Evolutionary conservation across 2,329 filamentous ascomycete genomes (phyloP), one percentile per base, ranked within the genome.

Genomic region (Fusarium pininemorale): DNA sequence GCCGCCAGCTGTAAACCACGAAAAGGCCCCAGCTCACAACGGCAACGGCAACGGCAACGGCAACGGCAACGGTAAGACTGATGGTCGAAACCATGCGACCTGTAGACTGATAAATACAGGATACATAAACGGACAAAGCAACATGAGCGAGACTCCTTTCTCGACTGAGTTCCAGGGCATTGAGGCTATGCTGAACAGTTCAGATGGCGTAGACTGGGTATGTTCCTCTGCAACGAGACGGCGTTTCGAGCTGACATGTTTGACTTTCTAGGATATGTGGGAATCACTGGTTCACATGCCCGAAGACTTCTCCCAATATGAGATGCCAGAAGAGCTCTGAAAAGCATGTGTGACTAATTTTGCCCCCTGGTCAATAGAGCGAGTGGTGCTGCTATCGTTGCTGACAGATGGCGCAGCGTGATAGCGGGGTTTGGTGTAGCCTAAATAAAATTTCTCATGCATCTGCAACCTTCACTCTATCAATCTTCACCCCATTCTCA

Each of bases 131-230:
- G 47, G 39, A 7, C 41, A 45, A 9, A 4, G 20, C 15, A 7
- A 30, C 2, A 5, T 6, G 7, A 55, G 28, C 7, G 54, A 47
- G 3, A 32, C 22, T 1, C 39, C 57, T 4, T 45, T 47, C 24
- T 45, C 65, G 8, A 38, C 44, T 2, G 66, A 69, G 1, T 69
- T 75, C 6, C 64, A 72, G 9, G 71, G 62, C 6, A 65, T 74
- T 14, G 69, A 66, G 15, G 63, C 55, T 10, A 75, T 76, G 63
- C 15, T 76, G 9, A 66, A 66, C 15, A 68, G 51, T 11, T 66
- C 74, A 0, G 74, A 76, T 6, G 62, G 63, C 12, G 60, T 76
- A 9, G 64, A 76, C 18, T 76, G 74, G 74, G 74, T 76, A 56
- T n/a, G 56, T 62, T 13, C 1, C 1, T 9, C 3, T 10, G 0